Evolutionary conservation across 192 early-diverging fungal species (phyloP), one percentile per base, ranked within the genome.

Genomic region (Mortierella hygrophila): DNA sequence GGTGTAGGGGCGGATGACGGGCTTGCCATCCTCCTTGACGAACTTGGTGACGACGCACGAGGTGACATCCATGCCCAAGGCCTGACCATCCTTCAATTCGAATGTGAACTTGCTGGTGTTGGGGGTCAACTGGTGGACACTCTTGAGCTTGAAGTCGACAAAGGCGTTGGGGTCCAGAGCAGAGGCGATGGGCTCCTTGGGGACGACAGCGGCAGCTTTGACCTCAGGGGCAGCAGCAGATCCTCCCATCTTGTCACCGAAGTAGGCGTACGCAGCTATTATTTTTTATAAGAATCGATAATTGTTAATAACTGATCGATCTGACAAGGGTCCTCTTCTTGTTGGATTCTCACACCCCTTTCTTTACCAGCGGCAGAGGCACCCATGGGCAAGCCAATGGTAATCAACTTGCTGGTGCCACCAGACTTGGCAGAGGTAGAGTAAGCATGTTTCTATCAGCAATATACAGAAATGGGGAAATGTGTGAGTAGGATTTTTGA

Each of bases 1-100:
- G 13, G 94, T 95, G 90, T 97, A 96, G 16, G 94, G 94, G 76
- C 95, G 94, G 68, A 96, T 94, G 40, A 95, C 91, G 57, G 91
- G 88, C 75, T 89, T 91, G 70, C 94, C 94, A 77, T 94, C 92
- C 68, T 90, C 87, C 82, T 92, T 94, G 52, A 83, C 79, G 72
- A 93, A 92, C 90, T 95, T 94, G 46, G 96, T 96, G 37, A 98
- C 89, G 63, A 98, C 89, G 77, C 94, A 96, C 57, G 88, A 88
- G 77, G 88, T 89, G 42, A 94, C 94, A 82, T 96, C 92, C 86
- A 96, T 92, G 83, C 94, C 96, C 83, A 97, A 90, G 10, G 90
- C 90, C 68, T 91, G 74, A 18, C 85, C 75, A 41, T 90, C 78
- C 63, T 84, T 63, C 40, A 92, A 73, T 82, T 89, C 77, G 65